These are phyloP conservation scores for Chrysoporthe puriensis DNA, from an alignment of 2,329 filamentous ascomycete species.

Conservation along the genomic window DNA sequence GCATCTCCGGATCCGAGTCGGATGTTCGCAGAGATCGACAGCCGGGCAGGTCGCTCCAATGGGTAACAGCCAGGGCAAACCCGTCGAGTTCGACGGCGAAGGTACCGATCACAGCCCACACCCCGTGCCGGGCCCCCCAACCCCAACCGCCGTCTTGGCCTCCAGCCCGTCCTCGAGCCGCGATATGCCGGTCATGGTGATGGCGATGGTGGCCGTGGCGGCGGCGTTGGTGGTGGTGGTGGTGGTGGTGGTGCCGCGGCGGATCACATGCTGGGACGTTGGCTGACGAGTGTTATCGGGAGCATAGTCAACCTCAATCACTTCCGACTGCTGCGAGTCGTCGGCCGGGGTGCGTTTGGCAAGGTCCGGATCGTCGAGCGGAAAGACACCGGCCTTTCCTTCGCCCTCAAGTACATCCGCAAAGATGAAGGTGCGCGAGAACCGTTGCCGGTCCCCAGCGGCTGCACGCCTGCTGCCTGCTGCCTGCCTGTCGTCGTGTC, in stretches of 20 bases:
- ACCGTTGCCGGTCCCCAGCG: background rate
- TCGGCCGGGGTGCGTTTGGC: conserved; percentile 96
- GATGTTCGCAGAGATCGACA: conserved; percentile 25
- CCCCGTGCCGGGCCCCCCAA: background rate
- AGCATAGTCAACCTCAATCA: conserved; percentile 89
- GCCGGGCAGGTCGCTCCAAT: conserved; percentile 51
- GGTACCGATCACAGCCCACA: conserved; percentile 57
- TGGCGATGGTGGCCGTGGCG: too few species aligned
- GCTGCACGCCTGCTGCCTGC: background rate
- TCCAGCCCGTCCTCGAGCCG: conserved; percentile 10
- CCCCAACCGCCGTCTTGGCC: conserved; percentile 7
- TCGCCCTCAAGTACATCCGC: conserved; percentile 96
- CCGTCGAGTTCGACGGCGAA: conserved; percentile 89
- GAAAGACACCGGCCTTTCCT: conserved; percentile 91
- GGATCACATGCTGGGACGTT: background rate
- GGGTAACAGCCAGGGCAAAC: conserved; percentile 96
- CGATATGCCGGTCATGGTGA: background rate
- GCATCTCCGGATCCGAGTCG: conserved; percentile 10
- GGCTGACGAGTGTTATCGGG: conserved; percentile 25
- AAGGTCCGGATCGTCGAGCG: conserved; percentile 98
- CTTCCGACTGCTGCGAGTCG: conserved; percentile 91
- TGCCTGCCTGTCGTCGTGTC: background rate
- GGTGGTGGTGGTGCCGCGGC: background rate
- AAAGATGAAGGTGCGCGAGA: conserved; percentile 86
- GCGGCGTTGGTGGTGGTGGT: too few species aligned